Base-by-base conservation (phyloP, 2,329 filamentous ascomycete genomes). In the Pseudonectria foliicola region DNA sequence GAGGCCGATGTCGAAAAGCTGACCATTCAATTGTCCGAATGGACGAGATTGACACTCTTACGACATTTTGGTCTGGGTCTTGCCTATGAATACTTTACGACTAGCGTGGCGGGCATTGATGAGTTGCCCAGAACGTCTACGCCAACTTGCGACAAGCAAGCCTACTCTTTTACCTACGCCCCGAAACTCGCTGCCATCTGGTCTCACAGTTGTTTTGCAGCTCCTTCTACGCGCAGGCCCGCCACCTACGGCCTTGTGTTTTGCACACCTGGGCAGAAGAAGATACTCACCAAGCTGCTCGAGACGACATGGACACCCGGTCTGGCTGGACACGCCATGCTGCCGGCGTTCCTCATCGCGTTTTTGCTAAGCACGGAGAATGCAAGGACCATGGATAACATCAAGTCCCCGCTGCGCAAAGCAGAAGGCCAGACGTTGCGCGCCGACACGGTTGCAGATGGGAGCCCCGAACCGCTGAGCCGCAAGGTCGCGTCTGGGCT, bases 111-210 rank as follows among this genome's bases (percentile, higher is more conserved):
- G 3, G 61, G 59, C 7, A 49, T 61, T 6, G 49, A 53, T 10
- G 47, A 48, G 1, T 46, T 63, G 27, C 45, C 48, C 1, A 29
- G 33, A 8, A 26, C 35, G 2, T 26, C 31, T 2, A 32, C 18
- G 4, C 29, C 40, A 3, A 31, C 42, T 3, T 23, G 24, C 3
- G 33, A 45, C 4, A 34, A 41, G 6, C 49, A 47, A 10, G 40
- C 56, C 4, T 60, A 55, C 34, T 50, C 55, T 3, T 55, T 63
- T 37, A 55, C 53, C 35, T 63, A 62, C 29, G 53, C 56, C 13
- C 62, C 62, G 3, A 65, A 65, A 33, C 42, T 64, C 15, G 61
- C 57, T 6, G 49, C 53, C 12, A 45, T 59, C 15, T 65, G 62
- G 62, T 60, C 60, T 3, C 50, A 60, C 30, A 42, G 40, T 18